These are phyloP conservation scores for Hamiltosporidium magnivora DNA, from an alignment of 371 early-diverging fungal genomes.

Conservation along the genomic window DNA sequence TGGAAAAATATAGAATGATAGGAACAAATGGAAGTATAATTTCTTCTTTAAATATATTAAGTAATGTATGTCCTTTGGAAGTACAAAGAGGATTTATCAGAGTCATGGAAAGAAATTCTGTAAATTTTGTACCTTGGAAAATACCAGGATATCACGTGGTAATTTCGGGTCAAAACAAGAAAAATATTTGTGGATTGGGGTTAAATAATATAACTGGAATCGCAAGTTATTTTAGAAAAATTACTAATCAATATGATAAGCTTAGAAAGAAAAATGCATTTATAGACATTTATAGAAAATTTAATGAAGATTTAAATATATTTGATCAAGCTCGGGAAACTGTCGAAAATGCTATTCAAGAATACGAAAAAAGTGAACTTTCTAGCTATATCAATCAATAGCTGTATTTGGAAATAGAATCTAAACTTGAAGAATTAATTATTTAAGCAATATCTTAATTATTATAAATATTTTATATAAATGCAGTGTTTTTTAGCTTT, in stretches of 20 bases:
- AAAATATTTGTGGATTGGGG: conserved; percentile 23
- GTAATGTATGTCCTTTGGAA: conserved; percentile 22
- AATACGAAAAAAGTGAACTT: not conserved
- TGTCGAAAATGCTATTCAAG: not conserved
- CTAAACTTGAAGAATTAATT: no score
- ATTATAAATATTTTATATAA: no score
- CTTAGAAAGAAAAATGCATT: conserved; percentile 92
- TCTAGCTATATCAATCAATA: no score
- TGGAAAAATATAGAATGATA: conserved; percentile 42
- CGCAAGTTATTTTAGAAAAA: conserved; percentile 73
- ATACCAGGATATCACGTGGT: conserved; percentile 42
- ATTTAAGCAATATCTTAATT: no score
- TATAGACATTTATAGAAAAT: conserved; percentile 76
- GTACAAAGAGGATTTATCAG: conserved; percentile 40
- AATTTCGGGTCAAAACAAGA: no score
- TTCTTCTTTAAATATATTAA: conserved; percentile 72
- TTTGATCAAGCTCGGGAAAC: not conserved
- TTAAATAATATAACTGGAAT: conserved; percentile 67
- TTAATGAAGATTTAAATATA: not conserved
- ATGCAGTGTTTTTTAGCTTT: no score
- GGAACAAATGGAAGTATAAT: conserved; percentile 35
- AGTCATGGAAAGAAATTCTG: conserved; percentile 22
- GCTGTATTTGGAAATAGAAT: no score
- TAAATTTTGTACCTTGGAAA: conserved; percentile 53
- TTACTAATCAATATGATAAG: conserved; percentile 81